These are phyloP conservation scores for Vitis riparia DNA, from an alignment of 164 flowering plant species.

Conservation along the genomic window DNA sequence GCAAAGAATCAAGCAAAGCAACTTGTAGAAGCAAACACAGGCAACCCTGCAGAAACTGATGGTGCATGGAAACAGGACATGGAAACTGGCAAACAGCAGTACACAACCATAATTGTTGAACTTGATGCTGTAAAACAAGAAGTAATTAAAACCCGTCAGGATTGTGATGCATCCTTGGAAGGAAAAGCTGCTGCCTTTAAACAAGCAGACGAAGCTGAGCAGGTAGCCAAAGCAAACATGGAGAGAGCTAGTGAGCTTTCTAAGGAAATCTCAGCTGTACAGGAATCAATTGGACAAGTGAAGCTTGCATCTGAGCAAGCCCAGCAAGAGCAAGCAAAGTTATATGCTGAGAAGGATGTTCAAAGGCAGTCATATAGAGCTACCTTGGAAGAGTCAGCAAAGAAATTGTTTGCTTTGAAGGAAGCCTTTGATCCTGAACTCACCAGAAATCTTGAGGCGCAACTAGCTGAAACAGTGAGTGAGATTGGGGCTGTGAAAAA, in stretches of 20 bases:
- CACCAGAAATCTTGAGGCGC: constrained; percentile 40
- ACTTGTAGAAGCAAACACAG: constrained; percentile 45
- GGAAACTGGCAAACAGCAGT: constrained; percentile 55
- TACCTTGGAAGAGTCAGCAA: constrained; percentile 53
- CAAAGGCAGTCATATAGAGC: constrained; percentile 51
- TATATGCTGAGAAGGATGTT: constrained; percentile 61
- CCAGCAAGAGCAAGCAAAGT: constrained; percentile 58
- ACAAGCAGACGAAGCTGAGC: constrained; percentile 62
- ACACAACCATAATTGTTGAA: constrained; percentile 47
- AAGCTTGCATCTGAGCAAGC: constrained; percentile 62
- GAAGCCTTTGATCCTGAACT: constrained; percentile 58
- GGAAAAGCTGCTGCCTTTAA: constrained; percentile 57
- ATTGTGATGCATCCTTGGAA: constrained; percentile 52
- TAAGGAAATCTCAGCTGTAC: constrained; percentile 56
- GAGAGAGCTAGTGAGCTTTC: constrained; percentile 62
- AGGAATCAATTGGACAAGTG: constrained; percentile 59
- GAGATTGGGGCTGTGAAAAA: constrained; percentile 51
- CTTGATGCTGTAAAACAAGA: constrained; percentile 82
- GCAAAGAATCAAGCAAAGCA: constrained; percentile 56
- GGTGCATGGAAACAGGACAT: constrained; percentile 51
- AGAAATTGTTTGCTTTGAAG: constrained; percentile 53
- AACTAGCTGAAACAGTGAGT: constrained; percentile 47
- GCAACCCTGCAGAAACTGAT: constrained; percentile 19
- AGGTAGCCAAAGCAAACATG: constrained; percentile 45
- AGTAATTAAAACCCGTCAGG: constrained; percentile 61